Evolutionary conservation across 2,329 filamentous ascomycete genomes (phyloP).

Genomic region (Sporothrix brasiliensis): DNA sequence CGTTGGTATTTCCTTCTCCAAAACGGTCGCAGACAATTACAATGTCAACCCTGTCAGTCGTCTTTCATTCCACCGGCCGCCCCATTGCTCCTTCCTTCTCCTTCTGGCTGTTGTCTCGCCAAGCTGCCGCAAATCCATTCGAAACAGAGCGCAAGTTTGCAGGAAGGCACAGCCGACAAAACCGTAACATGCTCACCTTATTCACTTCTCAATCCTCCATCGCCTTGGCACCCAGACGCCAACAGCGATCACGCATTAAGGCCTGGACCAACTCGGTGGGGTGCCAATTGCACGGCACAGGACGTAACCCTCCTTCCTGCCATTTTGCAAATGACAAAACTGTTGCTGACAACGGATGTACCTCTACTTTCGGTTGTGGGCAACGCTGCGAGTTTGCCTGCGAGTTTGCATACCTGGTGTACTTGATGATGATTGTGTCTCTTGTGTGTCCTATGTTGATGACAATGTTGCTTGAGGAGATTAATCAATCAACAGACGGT

Average conservation of each 20-base stretch:
- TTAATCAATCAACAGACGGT: background rate
- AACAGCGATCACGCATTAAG: no score
- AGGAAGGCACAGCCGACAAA: conserved; percentile 6
- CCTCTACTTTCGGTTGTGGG: background rate
- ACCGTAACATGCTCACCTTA: background rate
- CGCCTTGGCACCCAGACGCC: background rate
- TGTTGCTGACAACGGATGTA: background rate
- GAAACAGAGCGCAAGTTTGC: conserved; percentile 17
- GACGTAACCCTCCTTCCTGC: background rate
- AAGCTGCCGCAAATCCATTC: conserved; percentile 11
- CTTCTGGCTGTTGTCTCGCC: background rate
- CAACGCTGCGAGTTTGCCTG: background rate
- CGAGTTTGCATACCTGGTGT: background rate
- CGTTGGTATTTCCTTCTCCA: background rate
- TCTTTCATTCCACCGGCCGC: conserved; percentile 5
- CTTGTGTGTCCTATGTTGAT: background rate
- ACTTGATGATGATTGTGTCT: no score
- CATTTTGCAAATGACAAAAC: background rate
- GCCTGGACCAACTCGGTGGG: background rate
- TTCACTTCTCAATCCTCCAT: background rate
- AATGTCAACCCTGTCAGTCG: no score
- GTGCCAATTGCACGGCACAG: conserved; percentile 17
- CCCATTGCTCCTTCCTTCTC: background rate
- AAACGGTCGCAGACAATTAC: background rate
- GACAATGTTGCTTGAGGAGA: background rate